These are phyloP conservation scores for Cystobasidium ongulense DNA, from an alignment of 768 basidiomycete species.

Conservation along the genomic window DNA sequence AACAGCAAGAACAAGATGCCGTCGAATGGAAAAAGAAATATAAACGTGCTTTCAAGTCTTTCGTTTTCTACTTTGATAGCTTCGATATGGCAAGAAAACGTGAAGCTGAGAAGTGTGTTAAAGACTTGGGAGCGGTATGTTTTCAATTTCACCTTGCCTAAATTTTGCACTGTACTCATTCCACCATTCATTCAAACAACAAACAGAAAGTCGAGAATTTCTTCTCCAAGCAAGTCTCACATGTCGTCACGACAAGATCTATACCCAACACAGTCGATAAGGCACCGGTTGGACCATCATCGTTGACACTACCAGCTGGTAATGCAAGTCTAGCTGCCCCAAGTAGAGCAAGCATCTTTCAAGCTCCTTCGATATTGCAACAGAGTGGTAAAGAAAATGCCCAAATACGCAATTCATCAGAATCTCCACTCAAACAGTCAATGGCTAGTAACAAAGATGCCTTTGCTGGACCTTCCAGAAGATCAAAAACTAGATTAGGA, in stretches of 20 bases:
- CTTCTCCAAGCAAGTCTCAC: slow-evolving; percentile 77
- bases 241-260: slow-evolving; percentile 63
- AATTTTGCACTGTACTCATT: neutral
- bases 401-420: neutral
- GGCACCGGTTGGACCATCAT: neutral
- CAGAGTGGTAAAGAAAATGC: neutral
- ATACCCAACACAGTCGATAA: slow-evolving; percentile 22
- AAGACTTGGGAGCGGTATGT: slow-evolving; percentile 70
- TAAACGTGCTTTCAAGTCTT: slow-evolving; percentile 69
- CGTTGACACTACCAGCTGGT: slow-evolving; percentile 23
- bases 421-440: slow-evolving; percentile 13
- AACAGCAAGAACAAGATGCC: slow-evolving; percentile 38
- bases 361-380: neutral
- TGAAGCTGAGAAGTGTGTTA: slow-evolving; percentile 54
- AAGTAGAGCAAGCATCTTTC: neutral
- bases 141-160: neutral
- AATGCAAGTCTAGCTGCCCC: neutral
- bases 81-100: slow-evolving; percentile 50
- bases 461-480: slow-evolving; percentile 9
- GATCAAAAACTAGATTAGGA: neutral
- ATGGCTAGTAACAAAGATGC: neutral
- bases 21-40: slow-evolving; percentile 74
- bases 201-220: slow-evolving; percentile 72
- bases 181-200: slow-evolving; percentile 8
- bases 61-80: slow-evolving; percentile 75